Conservation (phyloP, 2,329 filamentous ascomycete species). For the Aspergillus terreus region DNA sequence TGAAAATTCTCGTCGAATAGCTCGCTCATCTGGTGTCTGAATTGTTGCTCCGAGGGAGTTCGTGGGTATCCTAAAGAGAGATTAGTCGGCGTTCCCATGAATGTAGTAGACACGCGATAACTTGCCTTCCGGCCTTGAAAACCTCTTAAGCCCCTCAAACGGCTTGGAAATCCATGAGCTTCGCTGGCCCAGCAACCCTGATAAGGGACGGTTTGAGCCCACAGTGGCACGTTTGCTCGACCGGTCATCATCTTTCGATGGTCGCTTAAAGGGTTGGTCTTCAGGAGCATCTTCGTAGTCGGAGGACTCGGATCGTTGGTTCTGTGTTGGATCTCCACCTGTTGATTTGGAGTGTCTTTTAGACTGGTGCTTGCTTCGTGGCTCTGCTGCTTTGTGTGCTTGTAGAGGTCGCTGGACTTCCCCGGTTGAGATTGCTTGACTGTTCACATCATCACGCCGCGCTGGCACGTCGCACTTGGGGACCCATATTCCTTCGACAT, state of each 20-base stretch:
- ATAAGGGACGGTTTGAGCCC: conserved; percentile 7
- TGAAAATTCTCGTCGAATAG: conserved; percentile 31
- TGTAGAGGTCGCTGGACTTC: conserved; percentile 5
- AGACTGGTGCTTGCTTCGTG: not conserved
- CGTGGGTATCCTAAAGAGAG: conserved; percentile 16
- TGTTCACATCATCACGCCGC: not conserved
- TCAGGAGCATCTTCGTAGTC: not conserved
- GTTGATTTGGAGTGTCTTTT: not conserved
- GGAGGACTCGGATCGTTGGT: not conserved
- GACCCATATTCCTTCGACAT: conserved; percentile 83
- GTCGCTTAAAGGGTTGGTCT: too few species aligned
- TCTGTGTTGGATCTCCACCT: not conserved
- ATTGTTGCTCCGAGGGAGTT: conserved; percentile 31
- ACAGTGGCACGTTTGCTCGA: not conserved
- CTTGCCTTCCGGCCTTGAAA: conserved; percentile 11
- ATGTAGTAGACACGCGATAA: too few species aligned
- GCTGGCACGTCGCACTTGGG: conserved; percentile 33
- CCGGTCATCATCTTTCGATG: not conserved
- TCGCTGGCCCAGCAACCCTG: conserved; percentile 12
- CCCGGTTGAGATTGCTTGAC: conserved; percentile 16
- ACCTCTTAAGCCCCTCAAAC: conserved; percentile 9
- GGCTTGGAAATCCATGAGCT: conserved; percentile 20
- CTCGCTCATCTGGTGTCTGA: conserved; percentile 29
- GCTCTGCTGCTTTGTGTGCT: not conserved
- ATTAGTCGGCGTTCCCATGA: not conserved